phyloP scores from a whole-genome alignment of 2,329 filamentous ascomycete genomes.

The Leptographium lundbergii region DNA sequence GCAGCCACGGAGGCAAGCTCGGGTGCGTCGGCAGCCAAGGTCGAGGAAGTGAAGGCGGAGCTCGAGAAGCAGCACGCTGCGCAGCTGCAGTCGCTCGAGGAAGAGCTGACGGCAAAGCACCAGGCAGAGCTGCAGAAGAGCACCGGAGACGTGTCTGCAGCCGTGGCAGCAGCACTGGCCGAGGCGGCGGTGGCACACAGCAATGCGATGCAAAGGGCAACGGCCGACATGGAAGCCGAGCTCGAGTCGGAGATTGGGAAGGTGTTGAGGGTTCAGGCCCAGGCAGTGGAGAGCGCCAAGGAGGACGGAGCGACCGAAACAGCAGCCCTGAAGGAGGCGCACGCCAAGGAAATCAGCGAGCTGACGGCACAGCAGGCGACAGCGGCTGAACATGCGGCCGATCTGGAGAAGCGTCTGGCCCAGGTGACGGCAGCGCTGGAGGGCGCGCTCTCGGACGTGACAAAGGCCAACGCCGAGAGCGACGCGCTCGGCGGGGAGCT shows the following conservation, averaged over 20 bases:
- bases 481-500: constrained; percentile 39
- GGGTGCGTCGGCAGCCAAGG: constrained; percentile 17
- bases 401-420: constrained; percentile 23
- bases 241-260: constrained; percentile 34
- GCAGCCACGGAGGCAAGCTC: constrained; percentile 14
- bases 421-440: constrained; percentile 27
- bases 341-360: constrained; percentile 29
- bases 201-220: constrained; percentile 23
- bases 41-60: constrained; percentile 22
- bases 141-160: neutral
- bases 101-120: constrained; percentile 3
- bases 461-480: constrained; percentile 33
- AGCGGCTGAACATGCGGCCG: constrained; percentile 28
- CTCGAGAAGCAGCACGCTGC: constrained; percentile 17
- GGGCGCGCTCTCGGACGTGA: constrained; percentile 1
- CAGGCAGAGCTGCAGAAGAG: constrained; percentile 21
- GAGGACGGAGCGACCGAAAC: constrained; percentile 28
- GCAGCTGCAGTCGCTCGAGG: neutral
- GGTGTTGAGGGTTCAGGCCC: constrained; percentile 27
- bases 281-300: constrained; percentile 32
- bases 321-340: constrained; percentile 20
- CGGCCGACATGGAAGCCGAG: constrained; percentile 26
- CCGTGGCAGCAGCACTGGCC: constrained; percentile 16
- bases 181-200: constrained; percentile 4
- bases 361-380: constrained; percentile 17